phyloP scores from a whole-genome alignment of 345 rosid species.

The Citrus unshiu region DNA sequence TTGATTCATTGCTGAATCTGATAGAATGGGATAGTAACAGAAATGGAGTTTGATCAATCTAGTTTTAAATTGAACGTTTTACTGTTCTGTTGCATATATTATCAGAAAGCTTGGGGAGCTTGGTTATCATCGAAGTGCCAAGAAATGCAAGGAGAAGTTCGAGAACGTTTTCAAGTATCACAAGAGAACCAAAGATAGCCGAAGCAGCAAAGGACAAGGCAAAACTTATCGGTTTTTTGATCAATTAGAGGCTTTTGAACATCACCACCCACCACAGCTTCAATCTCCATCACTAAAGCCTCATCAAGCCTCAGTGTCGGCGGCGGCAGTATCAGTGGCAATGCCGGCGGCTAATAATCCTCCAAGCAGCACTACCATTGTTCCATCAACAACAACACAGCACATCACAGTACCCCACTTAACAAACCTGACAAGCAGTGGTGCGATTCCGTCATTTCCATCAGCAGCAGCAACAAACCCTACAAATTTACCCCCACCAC shows the following conservation, averaged over 20 bases:
- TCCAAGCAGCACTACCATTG: not conserved
- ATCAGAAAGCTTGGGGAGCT: conserved; percentile 49
- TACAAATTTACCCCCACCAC: not conserved
- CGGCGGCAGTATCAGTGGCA: not conserved
- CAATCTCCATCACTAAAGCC: conserved; percentile 12
- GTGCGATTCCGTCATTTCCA: not conserved
- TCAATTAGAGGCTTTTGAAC: conserved; percentile 37
- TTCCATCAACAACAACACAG: conserved; percentile 1
- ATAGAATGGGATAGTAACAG: not conserved
- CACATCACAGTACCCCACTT: not conserved
- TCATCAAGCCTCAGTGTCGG: conserved; percentile 9
- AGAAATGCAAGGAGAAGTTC: conserved; percentile 56
- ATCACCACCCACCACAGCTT: conserved; percentile 11
- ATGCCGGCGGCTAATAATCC: not conserved
- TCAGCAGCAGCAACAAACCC: not conserved
- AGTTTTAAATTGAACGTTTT: not conserved
- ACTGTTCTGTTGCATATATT: not conserved
- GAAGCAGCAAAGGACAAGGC: conserved; percentile 38
- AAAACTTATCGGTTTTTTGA: conserved; percentile 42
- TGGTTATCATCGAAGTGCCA: conserved; percentile 48
- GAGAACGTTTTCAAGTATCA: conserved; percentile 55
- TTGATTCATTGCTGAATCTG: conserved; percentile 7
- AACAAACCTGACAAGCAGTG: not conserved
- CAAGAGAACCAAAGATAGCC: conserved; percentile 50
- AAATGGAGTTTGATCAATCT: not conserved